Evolutionary conservation across 345 rosid species (phyloP).

Genomic region (Pistacia atlantica): DNA sequence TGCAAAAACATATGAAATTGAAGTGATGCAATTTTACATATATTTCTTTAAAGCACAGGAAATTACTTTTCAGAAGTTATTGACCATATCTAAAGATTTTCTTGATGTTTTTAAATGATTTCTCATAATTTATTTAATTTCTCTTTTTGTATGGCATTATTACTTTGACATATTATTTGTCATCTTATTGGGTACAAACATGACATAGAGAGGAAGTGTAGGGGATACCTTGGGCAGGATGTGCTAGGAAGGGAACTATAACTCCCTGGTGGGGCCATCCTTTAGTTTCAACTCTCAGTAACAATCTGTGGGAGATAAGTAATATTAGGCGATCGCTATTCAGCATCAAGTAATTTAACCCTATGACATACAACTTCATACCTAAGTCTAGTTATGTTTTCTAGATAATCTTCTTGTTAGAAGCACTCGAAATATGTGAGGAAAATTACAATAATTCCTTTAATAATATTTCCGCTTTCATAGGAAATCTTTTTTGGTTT

Average conservation of each 20-base stretch:
- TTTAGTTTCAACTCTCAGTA: neutral
- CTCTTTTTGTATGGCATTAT: neutral
- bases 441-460: neutral
- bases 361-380: constrained; percentile 8
- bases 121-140: neutral
- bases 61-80: neutral
- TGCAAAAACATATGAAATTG: neutral
- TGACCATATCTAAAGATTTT: neutral
- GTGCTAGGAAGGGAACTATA: neutral
- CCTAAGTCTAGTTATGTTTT: neutral
- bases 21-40: neutral
- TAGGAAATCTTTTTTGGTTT: neutral
- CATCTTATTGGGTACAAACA: neutral
- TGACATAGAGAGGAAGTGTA: neutral
- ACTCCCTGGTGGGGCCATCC: neutral
- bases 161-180: neutral
- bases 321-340: neutral
- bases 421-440: neutral
- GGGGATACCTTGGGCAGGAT: too few species aligned
- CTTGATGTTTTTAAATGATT: neutral
- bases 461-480: neutral
- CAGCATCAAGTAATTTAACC: neutral
- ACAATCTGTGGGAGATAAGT: neutral
- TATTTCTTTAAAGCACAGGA: neutral
- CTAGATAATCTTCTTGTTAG: neutral